These are phyloP conservation scores for Thalassiosira livingstoniorum DNA, from an alignment of 352 stramenopile species.

Conservation along the genomic window DNA sequence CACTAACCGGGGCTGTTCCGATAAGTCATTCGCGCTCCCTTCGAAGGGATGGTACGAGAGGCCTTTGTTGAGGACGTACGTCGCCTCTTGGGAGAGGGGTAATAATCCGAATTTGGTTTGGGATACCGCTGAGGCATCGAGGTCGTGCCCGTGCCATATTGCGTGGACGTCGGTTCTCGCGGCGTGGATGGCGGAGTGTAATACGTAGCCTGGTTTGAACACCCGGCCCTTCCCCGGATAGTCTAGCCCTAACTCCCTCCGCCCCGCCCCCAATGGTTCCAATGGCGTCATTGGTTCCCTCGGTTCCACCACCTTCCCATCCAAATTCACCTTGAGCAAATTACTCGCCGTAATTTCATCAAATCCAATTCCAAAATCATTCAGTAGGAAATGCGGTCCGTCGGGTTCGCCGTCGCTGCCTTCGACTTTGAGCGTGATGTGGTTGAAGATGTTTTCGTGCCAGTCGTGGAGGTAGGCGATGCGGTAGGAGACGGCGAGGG, in stretches of 20 bases:
- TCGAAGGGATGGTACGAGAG: constrained; percentile 58
- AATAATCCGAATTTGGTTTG: constrained; percentile 61
- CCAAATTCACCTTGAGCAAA: constrained; percentile 55
- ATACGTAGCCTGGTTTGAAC: constrained; percentile 59
- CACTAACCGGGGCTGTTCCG: constrained; percentile 51
- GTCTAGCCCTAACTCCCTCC: constrained; percentile 48
- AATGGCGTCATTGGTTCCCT: constrained; percentile 20
- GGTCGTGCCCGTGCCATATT: constrained; percentile 55
- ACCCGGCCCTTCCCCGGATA: constrained; percentile 43
- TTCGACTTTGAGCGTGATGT: constrained; percentile 61
- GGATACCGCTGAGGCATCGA: constrained; percentile 47
- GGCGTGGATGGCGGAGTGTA: constrained; percentile 54
- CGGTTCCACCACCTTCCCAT: constrained; percentile 44
- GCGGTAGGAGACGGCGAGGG: constrained; percentile 50
- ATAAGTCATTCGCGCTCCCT: constrained; percentile 47
- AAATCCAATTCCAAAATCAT: constrained; percentile 59
- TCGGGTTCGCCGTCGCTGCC: constrained; percentile 44
- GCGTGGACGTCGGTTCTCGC: constrained; percentile 50
- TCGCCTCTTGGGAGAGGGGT: constrained; percentile 57
- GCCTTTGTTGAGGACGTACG: constrained; percentile 55
- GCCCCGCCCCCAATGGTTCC: too few relatives aligned
- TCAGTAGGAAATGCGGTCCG: constrained; percentile 52
- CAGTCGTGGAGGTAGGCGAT: constrained; percentile 52
- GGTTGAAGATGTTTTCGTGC: constrained; percentile 62
- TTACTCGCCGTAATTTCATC: constrained; percentile 63